Conservation (phyloP, 139 green algal species). For the Ulvella scutata region DNA sequence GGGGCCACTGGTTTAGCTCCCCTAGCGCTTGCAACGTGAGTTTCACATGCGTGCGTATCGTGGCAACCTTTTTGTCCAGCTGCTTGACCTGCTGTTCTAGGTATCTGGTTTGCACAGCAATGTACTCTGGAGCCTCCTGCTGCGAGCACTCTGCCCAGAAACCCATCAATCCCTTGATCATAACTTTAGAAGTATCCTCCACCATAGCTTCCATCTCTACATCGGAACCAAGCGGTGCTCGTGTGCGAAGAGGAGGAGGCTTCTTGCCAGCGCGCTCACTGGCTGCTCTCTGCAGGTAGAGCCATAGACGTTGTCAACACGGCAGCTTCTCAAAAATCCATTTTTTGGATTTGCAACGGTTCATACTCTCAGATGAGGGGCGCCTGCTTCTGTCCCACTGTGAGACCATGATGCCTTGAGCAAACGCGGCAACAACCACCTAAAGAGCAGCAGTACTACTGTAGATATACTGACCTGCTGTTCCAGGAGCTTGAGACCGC, state of each 20-base stretch:
- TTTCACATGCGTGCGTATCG: neutral
- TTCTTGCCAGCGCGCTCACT: neutral
- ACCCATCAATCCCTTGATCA: neutral
- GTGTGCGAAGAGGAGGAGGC: neutral
- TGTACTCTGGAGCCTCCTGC: neutral
- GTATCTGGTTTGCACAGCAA: neutral
- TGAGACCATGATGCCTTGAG: neutral
- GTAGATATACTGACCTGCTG: neutral
- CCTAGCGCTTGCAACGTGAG: neutral
- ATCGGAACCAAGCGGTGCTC: neutral
- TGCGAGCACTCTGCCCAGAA: neutral
- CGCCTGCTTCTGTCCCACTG: neutral
- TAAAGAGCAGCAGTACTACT: too few species aligned
- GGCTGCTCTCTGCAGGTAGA: neutral
- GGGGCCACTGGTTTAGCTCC: neutral
- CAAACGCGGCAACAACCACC: neutral
- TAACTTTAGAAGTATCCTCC: neutral
- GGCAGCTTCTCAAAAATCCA: neutral
- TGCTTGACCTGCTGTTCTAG: neutral
- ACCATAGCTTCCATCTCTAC: neutral
- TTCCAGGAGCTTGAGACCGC: neutral
- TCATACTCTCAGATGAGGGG: neutral
- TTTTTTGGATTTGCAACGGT: neutral
- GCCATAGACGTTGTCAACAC: neutral
- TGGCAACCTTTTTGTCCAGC: neutral